A percentile compares a stretch with the other conserved stretches of the same genome.
These are phyloP conservation scores for Boletus fagicola DNA, from an alignment of 768 basidiomycete species.

Conservation along the genomic window DNA sequence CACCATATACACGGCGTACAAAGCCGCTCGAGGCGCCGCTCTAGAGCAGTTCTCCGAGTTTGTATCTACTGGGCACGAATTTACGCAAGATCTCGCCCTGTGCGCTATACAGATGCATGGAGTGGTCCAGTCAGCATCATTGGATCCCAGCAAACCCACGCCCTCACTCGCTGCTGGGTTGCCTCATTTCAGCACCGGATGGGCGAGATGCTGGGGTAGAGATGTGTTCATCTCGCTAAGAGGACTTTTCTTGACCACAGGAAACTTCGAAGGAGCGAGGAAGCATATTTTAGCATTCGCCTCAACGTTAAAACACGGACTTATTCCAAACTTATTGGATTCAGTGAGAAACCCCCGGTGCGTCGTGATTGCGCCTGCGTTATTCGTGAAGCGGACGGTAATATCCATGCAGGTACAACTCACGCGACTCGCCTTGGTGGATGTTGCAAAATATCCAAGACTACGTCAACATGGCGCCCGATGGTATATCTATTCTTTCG, in stretches of 20 bases:
- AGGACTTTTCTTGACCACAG: constrained; percentile 91
- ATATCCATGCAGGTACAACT: constrained; percentile 68
- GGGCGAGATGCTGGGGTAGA: constrained; percentile 98
- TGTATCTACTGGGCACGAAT: constrained; percentile 76
- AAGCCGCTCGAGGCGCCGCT: constrained; percentile 77
- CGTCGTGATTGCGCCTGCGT: constrained; percentile 12
- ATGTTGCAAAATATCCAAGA: constrained; percentile 99
- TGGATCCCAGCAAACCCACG: constrained; percentile 66
- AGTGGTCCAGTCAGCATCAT: constrained; percentile 83
- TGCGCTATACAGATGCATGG: constrained; percentile 91
- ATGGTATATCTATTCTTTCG: constrained; percentile 75
- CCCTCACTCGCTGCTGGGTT: constrained; percentile 92
- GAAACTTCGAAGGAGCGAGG: constrained; percentile 81
- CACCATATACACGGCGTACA: constrained; percentile 87
- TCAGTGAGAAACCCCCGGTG: constrained; percentile 82
- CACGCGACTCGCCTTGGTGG: constrained; percentile 98
- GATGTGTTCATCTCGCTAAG: constrained; percentile 92
- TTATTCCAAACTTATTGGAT: constrained; percentile 95
- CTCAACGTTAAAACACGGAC: constrained; percentile 89
- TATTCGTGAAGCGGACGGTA: not conserved
- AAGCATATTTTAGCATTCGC: constrained; percentile 92
- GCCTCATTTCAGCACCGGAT: constrained; percentile 88
- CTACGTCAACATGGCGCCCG: constrained; percentile 79
- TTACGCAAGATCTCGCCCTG: constrained; percentile 88
- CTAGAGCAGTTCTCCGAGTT: constrained; percentile 90